Base-by-base conservation (phyloP, 1,284 basidiomycete genomes). In the Meira miltonrushii region DNA sequence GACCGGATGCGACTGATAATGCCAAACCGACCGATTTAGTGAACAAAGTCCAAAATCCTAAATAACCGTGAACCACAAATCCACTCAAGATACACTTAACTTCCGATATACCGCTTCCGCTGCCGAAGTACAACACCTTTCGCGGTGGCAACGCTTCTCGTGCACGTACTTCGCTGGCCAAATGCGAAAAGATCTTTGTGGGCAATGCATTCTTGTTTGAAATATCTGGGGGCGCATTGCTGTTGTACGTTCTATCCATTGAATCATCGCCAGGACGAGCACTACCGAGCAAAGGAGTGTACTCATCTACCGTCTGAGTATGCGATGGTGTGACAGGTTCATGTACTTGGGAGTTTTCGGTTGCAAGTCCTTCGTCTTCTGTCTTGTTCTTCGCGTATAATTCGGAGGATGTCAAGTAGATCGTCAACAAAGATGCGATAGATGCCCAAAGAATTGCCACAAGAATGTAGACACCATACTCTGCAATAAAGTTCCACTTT, bases 11-110 rank as follows among this genome's bases (percentile, higher is more conserved):
- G 11, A 62, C 62, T 10, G 90, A 89, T 3, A 98, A 82, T 0
- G 93, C 87, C 58, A 98, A 79, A 4, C 93, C 94, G 39, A 94
- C 83, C 12, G 87, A 84, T 79, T 98, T 98, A n/a, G 89, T 91
- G 72, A 92, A 87, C 53, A 97, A 87, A 0, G 94, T 98, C 79
- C 87, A 86, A 61, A 89, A 86, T 11, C 91, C 88, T 40, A 98
- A 83, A 77, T 89, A 99, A 0, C 92, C 92, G 78, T 94, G 87
- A 87, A 98, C 97, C 71, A 97, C 93, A 71, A 96, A 97, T 5
- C 58, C 63, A 59, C 90, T 92, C 40, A 98, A 82, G 59, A 97
- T 95, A 62, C 92, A 93, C 80, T 97, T 98, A 79, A 97, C 88
- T 79, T 97, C 94, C 0, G 93, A 92, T 59, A 97, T 94, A 63